phyloP scores from a whole-genome alignment of 352 stramenopile genomes.

The Albugo candida region DNA sequence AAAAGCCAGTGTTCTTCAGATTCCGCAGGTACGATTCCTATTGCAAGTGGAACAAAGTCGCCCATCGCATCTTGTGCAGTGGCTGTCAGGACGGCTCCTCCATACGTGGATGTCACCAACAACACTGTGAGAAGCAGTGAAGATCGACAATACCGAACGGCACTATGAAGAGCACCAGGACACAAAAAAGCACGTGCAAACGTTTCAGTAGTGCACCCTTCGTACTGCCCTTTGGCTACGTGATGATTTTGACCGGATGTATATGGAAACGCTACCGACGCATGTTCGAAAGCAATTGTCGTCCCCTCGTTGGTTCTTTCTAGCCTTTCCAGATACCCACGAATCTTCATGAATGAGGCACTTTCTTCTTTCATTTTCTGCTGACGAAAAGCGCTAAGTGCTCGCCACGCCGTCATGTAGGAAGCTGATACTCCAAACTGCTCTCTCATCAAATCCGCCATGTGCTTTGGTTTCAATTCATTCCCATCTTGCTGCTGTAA shows the following conservation, averaged over 20 bases:
- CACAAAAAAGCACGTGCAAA: slow-evolving; percentile 52
- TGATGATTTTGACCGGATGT: too few species aligned
- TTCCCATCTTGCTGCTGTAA: slow-evolving; percentile 16
- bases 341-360: slow-evolving; percentile 44
- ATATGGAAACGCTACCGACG: background rate
- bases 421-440: slow-evolving; percentile 56
- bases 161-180: slow-evolving; percentile 28
- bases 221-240: too few species aligned
- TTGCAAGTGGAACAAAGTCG: slow-evolving; percentile 44
- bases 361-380: slow-evolving; percentile 45
- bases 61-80: slow-evolving; percentile 59
- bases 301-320: slow-evolving; percentile 30
- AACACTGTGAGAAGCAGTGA: slow-evolving; percentile 49
- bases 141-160: slow-evolving; percentile 34
- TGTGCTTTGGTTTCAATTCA: slow-evolving; percentile 46
- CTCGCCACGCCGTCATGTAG: slow-evolving; percentile 67
- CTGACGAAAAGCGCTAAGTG: slow-evolving; percentile 43
- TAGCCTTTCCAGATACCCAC: slow-evolving; percentile 40
- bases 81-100: slow-evolving; percentile 42
- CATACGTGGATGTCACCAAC: slow-evolving; percentile 38
- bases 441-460: slow-evolving; percentile 67
- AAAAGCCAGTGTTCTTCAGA: slow-evolving; percentile 40
- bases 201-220: slow-evolving; percentile 10
- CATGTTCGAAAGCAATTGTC: slow-evolving; percentile 42
- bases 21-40: slow-evolving; percentile 30